phyloP scores from a whole-genome alignment of 192 early-diverging fungal species.

The Entomortierella chlamydospora region DNA sequence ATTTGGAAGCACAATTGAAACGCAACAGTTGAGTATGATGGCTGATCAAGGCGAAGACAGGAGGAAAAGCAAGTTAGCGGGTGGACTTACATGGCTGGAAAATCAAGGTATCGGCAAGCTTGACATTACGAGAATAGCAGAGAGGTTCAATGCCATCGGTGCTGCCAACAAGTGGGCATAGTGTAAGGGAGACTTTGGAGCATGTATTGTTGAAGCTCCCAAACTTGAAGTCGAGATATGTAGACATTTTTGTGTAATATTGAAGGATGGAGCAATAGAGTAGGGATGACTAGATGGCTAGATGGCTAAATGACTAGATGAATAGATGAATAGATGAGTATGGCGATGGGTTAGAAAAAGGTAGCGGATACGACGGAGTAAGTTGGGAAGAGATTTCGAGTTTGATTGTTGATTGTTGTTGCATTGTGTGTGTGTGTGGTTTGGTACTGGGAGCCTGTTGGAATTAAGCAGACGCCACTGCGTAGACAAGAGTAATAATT shows the following conservation, averaged over 20 bases:
- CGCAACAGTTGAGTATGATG: constrained; percentile 3
- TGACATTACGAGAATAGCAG: constrained; percentile 97
- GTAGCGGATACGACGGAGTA: too few relatives aligned
- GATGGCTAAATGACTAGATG: constrained; percentile 9
- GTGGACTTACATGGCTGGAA: constrained; percentile 85
- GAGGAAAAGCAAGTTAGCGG: not conserved
- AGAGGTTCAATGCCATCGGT: constrained; percentile 81
- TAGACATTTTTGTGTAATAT: constrained; percentile 12
- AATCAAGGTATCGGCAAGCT: constrained; percentile 83
- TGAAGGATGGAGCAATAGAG: constrained; percentile 5
- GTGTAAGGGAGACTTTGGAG: constrained; percentile 80
- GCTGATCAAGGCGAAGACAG: not conserved
- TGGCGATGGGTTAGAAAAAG: too few relatives aligned
- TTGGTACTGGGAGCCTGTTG: too few relatives aligned
- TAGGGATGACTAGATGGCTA: constrained; percentile 1
- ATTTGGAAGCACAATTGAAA: not conserved
- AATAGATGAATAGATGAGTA: constrained; percentile 1
- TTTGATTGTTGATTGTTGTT: too few relatives aligned
- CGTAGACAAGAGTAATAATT: too few relatives aligned
- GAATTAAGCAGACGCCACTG: too few relatives aligned
- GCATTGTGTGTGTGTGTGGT: too few relatives aligned
- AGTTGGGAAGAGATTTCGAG: too few relatives aligned
- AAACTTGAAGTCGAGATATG: constrained; percentile 61
- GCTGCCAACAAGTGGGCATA: constrained; percentile 92
- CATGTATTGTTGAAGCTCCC: constrained; percentile 94